Evolutionary conservation across 495 filamentous ascomycete species (phyloP), one percentile per base, ranked within the genome.

Genomic region (Neurospora sublineolata): DNA sequence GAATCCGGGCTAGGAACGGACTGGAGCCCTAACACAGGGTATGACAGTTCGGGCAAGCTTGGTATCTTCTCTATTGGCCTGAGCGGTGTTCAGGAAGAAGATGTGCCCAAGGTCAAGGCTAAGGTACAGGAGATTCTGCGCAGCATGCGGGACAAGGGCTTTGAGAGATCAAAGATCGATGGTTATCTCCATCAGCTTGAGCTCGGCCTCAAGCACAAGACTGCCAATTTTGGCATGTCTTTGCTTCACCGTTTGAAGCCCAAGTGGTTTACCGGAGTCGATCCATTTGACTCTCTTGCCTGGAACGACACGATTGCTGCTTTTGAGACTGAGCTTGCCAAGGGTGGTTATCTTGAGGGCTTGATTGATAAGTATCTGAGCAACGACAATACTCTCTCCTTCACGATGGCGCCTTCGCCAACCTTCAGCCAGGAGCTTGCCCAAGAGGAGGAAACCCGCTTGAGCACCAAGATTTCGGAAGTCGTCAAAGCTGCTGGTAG

Each of bases 131-230:
- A 88, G 20, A 90, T 92, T 36, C 85, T 97, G 71, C 82, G 83
- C 42, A 87, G 90, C 14, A 84, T 88, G 18, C 84, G 89, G 38
- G 78, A 86, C 9, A 90, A 89, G 46, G 93, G 95, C 2, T 97
- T 99, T 77, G 93, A 94, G 44, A 85, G 89, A 73, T 87, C 89
- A 73, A 99, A 98, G 80, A 90, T 98, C 42, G 93, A 96, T 72
- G 95, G 95, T 20, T 90, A 95, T 76, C 86, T 98, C 44, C 95
- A 99, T 79, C 94, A 97, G 80, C 84, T 98, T 11, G 95, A 99
- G 76, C 85, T 99, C 40, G 85, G 88, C 11, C 82, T 98, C 33
- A 96, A 97, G 77, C 94, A 98, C 81, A 97, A 97, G 81, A 97
- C 93, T 1, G 91, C 95, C 40, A 91, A 91, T 74, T 98, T 99